phyloP scores from a whole-genome alignment of 2,329 filamentous ascomycete species.

The Xylaria sp. region DNA sequence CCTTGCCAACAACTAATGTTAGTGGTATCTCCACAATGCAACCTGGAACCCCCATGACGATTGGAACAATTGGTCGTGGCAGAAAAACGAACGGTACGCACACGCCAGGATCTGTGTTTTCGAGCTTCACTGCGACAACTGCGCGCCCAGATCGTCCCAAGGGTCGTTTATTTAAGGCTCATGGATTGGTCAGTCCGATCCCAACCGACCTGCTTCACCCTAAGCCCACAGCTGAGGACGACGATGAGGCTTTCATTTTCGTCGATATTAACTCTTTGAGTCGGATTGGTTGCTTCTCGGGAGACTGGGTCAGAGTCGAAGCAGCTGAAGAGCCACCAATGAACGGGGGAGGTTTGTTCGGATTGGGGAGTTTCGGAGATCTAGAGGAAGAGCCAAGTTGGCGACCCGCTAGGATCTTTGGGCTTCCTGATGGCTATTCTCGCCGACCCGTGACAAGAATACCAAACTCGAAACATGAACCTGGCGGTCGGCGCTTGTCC shows the following conservation, averaged over 20 bases:
- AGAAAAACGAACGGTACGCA: slow-evolving; percentile 75
- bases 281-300: slow-evolving; percentile 95
- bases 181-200: slow-evolving; percentile 78
- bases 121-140: slow-evolving; percentile 86
- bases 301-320: slow-evolving; percentile 94
- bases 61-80: slow-evolving; percentile 75
- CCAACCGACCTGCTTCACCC: slow-evolving; percentile 85
- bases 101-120: slow-evolving; percentile 90
- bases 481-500: slow-evolving; percentile 63
- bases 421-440: slow-evolving; percentile 80
- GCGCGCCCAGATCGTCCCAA: slow-evolving; percentile 76
- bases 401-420: slow-evolving; percentile 89
- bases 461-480: slow-evolving; percentile 63
- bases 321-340: slow-evolving; percentile 77
- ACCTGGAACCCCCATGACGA: slow-evolving; percentile 81
- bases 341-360: slow-evolving; percentile 74
- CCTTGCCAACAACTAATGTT: slow-evolving; percentile 79
- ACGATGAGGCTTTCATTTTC: slow-evolving; percentile 89
- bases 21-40: slow-evolving; percentile 84
- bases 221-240: slow-evolving; percentile 79
- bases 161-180: slow-evolving; percentile 85
- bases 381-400: slow-evolving; percentile 72
- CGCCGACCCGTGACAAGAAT: slow-evolving; percentile 71
- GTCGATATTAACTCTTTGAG: slow-evolving; percentile 88
- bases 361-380: slow-evolving; percentile 74